Percentiles rank a stretch among this genome's conserved stretches.
phyloP scores from a whole-genome alignment of 2,329 filamentous ascomycete species.

The Cladosporium sp. region DNA sequence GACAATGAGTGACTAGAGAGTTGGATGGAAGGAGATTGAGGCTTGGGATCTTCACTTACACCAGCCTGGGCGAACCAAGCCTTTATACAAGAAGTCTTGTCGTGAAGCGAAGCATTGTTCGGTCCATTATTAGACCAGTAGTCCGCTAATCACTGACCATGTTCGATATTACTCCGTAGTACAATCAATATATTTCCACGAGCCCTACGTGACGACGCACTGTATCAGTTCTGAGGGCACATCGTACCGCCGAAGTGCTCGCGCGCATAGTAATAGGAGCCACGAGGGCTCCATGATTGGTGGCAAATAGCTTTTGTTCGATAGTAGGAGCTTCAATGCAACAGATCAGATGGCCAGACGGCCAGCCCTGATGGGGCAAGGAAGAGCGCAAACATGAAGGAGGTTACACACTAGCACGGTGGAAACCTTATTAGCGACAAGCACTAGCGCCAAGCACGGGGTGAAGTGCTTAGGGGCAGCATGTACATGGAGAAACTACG shows the following conservation, averaged over 20 bases:
- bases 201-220: not conserved
- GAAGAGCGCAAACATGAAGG: not conserved
- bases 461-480: not conserved
- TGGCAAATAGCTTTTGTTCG: not conserved
- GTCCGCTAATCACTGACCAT: not conserved
- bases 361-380: not conserved
- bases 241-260: not conserved
- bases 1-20: slow-evolving; percentile 1
- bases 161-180: not conserved
- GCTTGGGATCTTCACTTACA: not conserved
- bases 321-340: not conserved
- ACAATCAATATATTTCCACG: not conserved
- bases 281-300: not conserved
- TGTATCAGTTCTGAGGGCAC: not conserved
- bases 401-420: not conserved
- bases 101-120: not conserved
- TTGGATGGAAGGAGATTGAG: not conserved
- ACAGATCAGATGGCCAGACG: not conserved
- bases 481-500: not conserved
- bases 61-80: not conserved
- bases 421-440: slow-evolving; percentile 14
- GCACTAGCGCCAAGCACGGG: slow-evolving; percentile 17
- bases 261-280: not conserved
- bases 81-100: not conserved
- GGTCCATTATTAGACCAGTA: not conserved